Conservation (phyloP, 257 asterid species). For the Lycium barbarum region DNA sequence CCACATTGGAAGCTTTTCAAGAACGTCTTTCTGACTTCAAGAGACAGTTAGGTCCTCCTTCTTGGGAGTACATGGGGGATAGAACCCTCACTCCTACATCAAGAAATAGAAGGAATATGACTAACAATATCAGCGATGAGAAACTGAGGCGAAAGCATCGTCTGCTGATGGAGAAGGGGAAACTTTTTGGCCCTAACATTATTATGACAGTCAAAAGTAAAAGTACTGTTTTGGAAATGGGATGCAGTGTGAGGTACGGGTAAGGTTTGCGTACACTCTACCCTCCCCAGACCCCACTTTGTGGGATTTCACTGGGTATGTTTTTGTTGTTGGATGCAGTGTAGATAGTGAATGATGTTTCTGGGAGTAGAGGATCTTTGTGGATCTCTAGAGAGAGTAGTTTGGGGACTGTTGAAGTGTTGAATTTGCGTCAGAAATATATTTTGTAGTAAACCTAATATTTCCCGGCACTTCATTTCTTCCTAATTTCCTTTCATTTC, state of each 20-base stretch:
- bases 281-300: too few species aligned
- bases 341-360: not conserved
- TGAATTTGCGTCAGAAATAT: not conserved
- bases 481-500: not conserved
- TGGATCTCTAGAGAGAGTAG: not conserved
- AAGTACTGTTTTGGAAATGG: too few species aligned
- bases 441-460: not conserved
- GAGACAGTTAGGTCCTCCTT: too few species aligned
- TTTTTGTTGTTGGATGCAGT: too few species aligned
- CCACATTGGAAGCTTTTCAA: not conserved
- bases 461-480: conserved; percentile 3
- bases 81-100: too few species aligned
- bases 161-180: conserved; percentile 8
- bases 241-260: not conserved
- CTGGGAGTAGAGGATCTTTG: not conserved
- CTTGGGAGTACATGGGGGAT: too few species aligned
- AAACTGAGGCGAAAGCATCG: conserved; percentile 2
- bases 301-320: too few species aligned
- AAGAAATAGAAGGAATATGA: too few species aligned
- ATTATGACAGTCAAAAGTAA: not conserved
- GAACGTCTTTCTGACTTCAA: too few species aligned
- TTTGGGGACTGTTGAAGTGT: not conserved
- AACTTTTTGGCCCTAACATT: not conserved
- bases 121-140: not conserved
- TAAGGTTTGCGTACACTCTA: too few species aligned